Evolutionary conservation across 2,329 filamentous ascomycete species (phyloP).

Genomic region (Tetracladium maxilliforme): DNA sequence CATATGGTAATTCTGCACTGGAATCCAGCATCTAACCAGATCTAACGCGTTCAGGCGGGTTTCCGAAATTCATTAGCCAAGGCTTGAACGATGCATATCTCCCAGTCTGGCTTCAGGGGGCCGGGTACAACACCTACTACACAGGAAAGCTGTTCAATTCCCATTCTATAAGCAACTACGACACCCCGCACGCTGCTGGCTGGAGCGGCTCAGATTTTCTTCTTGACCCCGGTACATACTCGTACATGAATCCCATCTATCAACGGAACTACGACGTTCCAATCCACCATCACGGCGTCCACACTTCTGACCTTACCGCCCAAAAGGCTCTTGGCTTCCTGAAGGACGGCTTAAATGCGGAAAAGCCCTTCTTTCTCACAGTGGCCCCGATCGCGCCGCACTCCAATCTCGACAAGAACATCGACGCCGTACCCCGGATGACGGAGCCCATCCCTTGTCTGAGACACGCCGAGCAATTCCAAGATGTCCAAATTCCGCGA

Average conservation of each 20-base stretch:
- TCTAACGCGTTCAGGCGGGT: slow-evolving; percentile 27
- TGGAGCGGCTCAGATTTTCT: slow-evolving; percentile 45
- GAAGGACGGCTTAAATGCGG: slow-evolving; percentile 36
- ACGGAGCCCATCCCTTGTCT: slow-evolving; percentile 40
- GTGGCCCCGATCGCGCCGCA: slow-evolving; percentile 56
- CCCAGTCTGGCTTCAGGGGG: slow-evolving; percentile 54
- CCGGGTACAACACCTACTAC: slow-evolving; percentile 59
- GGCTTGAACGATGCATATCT: slow-evolving; percentile 55
- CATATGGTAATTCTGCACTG: slow-evolving; percentile 25
- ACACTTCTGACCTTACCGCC: slow-evolving; percentile 39
- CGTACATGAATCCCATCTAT: slow-evolving; percentile 51
- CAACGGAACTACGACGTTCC: slow-evolving; percentile 42
- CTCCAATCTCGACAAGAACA: slow-evolving; percentile 22
- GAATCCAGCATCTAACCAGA: slow-evolving; percentile 13
- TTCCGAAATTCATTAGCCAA: slow-evolving; percentile 49
- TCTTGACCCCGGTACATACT: slow-evolving; percentile 52
- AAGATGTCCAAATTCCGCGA: slow-evolving; percentile 41
- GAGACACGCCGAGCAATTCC: slow-evolving; percentile 48
- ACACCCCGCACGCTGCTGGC: slow-evolving; percentile 41
- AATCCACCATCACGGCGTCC: slow-evolving; percentile 32
- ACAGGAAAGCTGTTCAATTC: slow-evolving; percentile 58
- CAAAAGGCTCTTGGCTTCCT: slow-evolving; percentile 44
- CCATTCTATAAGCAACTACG: slow-evolving; percentile 41
- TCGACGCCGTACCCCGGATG: slow-evolving; percentile 12
- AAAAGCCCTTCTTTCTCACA: slow-evolving; percentile 51